Evolutionary conservation across 345 rosid species (phyloP), one percentile per base, ranked within the genome.

Genomic region (Erucastrum elatum): DNA sequence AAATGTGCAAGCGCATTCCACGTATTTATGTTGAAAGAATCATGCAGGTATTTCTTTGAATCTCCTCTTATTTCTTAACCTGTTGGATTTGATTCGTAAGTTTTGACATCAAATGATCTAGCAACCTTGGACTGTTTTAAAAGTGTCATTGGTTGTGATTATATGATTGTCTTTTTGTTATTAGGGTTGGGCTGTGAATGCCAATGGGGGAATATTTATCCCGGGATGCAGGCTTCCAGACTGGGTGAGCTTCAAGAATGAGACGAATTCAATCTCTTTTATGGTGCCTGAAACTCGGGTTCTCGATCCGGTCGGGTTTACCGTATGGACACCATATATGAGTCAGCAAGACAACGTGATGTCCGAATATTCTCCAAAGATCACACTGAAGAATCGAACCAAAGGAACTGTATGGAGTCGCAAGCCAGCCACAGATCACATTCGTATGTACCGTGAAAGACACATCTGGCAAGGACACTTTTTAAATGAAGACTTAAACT

Each of bases 1-100:
- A 76, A 68, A 76, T 68, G 80, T 76, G 80, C 74, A 76, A 7
- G 16, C 11, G 69, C 8, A 46, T 76, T 4, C 0, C 75, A 69
- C 27, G 0, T 61, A 13, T 30, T 17, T 26, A 39, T 6, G 0
- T 16, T 56, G 78, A 66, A 37, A 66, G 5, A 3, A 56, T 75
- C 66, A 75, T 75, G 72, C 56, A 75, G 72, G 78, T 65, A 11
- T 17, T 21, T 10, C 49, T 15, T 15, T 15, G 0, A n/a, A 61
- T 72, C 39, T 15, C 15, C 41, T 60, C 41, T 37, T 7, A 33
- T 33, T 33, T 33, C 37, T 7, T 33, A 4, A 33, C 9, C 41
- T 3, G 9, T 37, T 37, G 37, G 37, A 33, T n/a, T 33, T 33
- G 37, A 33, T 4, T 33, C 37, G 37, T n/a, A n/a, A 33, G 37